Conservation (phyloP, 768 basidiomycete genomes). For the Exidia glandulosa region DNA sequence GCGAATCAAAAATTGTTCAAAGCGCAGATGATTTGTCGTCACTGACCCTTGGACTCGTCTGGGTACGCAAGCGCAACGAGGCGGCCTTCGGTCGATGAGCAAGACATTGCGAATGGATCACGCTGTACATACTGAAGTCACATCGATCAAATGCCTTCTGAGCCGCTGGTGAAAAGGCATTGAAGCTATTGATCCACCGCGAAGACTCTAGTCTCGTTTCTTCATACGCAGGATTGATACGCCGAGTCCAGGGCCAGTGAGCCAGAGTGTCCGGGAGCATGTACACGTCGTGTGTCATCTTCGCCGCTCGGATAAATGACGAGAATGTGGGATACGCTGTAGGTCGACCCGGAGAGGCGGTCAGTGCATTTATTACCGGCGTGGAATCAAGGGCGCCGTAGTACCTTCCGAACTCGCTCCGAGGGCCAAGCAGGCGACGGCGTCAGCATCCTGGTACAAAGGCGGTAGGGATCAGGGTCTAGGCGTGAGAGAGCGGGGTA, state of each 20-base stretch:
- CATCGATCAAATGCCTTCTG: conserved; percentile 31
- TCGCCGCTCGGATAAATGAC: too few species aligned
- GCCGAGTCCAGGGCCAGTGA: conserved; percentile 34
- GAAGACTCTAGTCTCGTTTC: conserved; percentile 23
- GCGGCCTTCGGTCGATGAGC: not conserved
- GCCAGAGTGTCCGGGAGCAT: conserved; percentile 11
- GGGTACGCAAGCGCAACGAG: not conserved
- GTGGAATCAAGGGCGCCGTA: too few species aligned
- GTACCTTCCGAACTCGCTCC: too few species aligned
- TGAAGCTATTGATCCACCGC: conserved; percentile 27
- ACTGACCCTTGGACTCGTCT: not conserved
- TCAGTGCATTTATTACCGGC: too few species aligned
- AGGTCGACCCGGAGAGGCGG: too few species aligned
- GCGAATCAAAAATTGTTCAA: not conserved
- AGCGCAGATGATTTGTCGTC: not conserved
- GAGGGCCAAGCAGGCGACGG: too few species aligned
- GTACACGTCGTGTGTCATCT: too few species aligned
- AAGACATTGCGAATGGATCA: too few species aligned
- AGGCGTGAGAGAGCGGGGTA: too few species aligned
- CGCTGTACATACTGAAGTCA: conserved; percentile 32
- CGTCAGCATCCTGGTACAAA: too few species aligned
- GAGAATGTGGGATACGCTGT: too few species aligned
- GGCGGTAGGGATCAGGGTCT: too few species aligned
- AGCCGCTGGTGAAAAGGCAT: conserved; percentile 22
- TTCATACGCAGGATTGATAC: conserved; percentile 27